Conservation (phyloP, 805 yeast genomes). For the Clavispora santaluciae region DNA sequence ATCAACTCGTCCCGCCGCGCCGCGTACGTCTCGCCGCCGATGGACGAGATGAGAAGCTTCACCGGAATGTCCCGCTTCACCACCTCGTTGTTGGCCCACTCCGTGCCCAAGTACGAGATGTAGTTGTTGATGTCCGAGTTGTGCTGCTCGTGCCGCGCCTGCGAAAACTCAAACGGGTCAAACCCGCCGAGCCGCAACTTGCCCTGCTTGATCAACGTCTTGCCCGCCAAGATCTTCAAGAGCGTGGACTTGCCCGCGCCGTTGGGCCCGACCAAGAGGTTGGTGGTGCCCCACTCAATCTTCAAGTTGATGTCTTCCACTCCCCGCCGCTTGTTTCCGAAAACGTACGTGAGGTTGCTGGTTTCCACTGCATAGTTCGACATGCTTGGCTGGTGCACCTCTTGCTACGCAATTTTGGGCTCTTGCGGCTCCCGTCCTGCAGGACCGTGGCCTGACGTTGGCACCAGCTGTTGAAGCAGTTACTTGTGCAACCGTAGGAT, state of each 20-base stretch:
- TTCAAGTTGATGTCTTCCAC: constrained; percentile 56
- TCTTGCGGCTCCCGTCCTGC: too few species aligned
- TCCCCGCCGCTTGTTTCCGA: constrained; percentile 55
- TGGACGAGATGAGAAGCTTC: constrained; percentile 64
- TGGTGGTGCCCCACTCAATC: constrained; percentile 68
- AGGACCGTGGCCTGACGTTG: too few species aligned
- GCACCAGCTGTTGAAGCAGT: too few species aligned
- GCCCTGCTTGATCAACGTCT: constrained; percentile 76
- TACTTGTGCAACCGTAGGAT: too few species aligned
- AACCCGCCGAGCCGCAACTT: constrained; percentile 67
- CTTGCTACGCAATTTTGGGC: too few species aligned
- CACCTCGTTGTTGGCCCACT: constrained; percentile 91
- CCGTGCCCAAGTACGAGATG: constrained; percentile 88
- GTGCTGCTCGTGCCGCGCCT: constrained; percentile 40
- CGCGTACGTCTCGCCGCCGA: constrained; percentile 63
- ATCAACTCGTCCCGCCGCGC: constrained; percentile 76
- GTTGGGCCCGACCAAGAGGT: constrained; percentile 84
- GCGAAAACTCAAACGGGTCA: constrained; percentile 75
- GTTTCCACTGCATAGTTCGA: constrained; percentile 53
- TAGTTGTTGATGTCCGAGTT: constrained; percentile 43
- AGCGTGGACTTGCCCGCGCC: constrained; percentile 97
- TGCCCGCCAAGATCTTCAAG: constrained; percentile 82
- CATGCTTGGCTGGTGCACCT: too few species aligned
- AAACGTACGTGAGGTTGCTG: constrained; percentile 61
- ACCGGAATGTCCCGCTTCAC: constrained; percentile 92